Conservation (phyloP, 352 stramenopile species). For the Pythium dissotocum region DNA sequence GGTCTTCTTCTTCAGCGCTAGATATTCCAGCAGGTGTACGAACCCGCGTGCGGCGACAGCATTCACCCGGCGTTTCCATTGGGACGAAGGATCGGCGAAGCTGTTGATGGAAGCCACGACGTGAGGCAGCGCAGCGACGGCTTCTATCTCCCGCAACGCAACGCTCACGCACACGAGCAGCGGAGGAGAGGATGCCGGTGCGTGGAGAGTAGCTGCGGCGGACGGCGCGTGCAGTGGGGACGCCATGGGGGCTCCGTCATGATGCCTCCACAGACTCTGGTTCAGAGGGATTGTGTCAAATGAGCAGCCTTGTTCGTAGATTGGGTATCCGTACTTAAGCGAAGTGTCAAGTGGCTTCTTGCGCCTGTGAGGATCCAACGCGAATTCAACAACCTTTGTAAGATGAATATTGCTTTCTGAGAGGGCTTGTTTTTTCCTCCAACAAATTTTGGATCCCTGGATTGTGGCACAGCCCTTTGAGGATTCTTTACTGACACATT, state of each 20-base stretch:
- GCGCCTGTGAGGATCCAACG: too few species aligned
- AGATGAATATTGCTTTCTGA: too few species aligned
- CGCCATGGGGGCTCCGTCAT: too few species aligned
- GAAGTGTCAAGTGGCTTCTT: background rate
- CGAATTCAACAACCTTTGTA: background rate
- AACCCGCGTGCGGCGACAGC: constrained; percentile 37
- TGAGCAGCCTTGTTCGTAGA: too few species aligned
- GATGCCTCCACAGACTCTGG: too few species aligned
- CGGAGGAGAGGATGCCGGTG: background rate
- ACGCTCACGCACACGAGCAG: constrained; percentile 4
- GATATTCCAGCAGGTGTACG: constrained; percentile 40
- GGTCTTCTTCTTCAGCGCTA: constrained; percentile 28
- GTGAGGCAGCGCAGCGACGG: constrained; percentile 29
- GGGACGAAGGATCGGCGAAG: constrained; percentile 38
- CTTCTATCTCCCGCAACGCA: constrained; percentile 23
- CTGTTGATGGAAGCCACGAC: constrained; percentile 38
- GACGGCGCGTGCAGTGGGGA: too few species aligned
- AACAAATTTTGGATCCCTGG: too few species aligned
- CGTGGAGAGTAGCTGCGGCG: too few species aligned
- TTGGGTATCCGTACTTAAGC: background rate
- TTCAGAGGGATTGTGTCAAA: too few species aligned
- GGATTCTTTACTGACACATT: too few species aligned
- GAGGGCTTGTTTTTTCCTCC: too few species aligned
- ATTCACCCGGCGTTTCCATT: constrained; percentile 36
- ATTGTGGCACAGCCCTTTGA: too few species aligned